These are phyloP conservation scores for Colletotrichum spaethianum DNA, from an alignment of 2,329 filamentous ascomycete genomes.

Conservation along the genomic window DNA sequence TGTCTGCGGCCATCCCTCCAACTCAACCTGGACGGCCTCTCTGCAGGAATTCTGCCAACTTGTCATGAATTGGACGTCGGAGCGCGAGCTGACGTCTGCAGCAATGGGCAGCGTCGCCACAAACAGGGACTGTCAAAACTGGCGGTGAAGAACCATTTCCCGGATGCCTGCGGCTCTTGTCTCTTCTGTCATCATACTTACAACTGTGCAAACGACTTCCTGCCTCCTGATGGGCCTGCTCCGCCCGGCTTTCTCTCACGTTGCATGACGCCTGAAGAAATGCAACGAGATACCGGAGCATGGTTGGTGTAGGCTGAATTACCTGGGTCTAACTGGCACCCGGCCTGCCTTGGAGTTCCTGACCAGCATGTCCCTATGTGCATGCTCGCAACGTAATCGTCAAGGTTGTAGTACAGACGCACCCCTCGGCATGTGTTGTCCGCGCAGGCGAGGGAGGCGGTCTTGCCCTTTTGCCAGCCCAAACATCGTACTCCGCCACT, in stretches of 20 bases:
- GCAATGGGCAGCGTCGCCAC: slow-evolving; percentile 17
- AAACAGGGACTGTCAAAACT: slow-evolving; percentile 18
- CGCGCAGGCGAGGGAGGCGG: neutral
- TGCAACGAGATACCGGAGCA: neutral
- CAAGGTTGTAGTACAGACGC: slow-evolving; percentile 8
- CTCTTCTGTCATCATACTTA: slow-evolving; percentile 19
- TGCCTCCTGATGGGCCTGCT: slow-evolving; percentile 2
- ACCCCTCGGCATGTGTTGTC: slow-evolving; percentile 23
- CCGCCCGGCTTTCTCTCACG: neutral
- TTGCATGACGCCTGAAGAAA: neutral
- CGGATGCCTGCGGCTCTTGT: slow-evolving; percentile 17
- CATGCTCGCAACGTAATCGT: slow-evolving; percentile 7
- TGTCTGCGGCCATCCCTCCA: slow-evolving; percentile 47
- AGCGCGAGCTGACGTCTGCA: slow-evolving; percentile 24
- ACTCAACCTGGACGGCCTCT: slow-evolving; percentile 22
- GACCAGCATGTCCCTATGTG: slow-evolving; percentile 3
- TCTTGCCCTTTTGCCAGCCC: neutral
- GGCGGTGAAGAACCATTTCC: slow-evolving; percentile 30
- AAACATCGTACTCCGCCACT: slow-evolving; percentile 1
- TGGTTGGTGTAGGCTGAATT: neutral
- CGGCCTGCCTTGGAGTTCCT: neutral
- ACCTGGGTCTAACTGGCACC: neutral
- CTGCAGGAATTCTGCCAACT: slow-evolving; percentile 1
- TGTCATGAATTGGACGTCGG: neutral
- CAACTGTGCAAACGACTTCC: neutral